Evolutionary conservation across 257 asterid species (phyloP), one percentile per base, ranked within the genome.

Genomic region (Hygrophila difformis): DNA sequence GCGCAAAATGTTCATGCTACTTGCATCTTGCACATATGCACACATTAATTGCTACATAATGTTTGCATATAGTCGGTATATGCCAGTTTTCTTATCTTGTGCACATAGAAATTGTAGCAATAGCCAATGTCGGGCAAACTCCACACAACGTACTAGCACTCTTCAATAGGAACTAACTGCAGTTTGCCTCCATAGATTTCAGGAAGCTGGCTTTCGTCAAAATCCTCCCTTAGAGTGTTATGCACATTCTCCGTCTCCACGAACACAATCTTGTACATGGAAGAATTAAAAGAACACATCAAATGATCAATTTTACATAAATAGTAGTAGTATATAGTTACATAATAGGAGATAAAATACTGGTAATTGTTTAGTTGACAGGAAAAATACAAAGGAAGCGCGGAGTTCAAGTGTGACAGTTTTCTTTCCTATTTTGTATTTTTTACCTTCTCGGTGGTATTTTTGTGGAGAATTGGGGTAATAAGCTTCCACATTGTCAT

Each of bases 201-300:
- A 2, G 94, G 95, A 17, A 84, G 85, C 62, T 87, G 92, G 79
- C 56, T 62, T 54, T 84, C 78, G 16, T 87, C 94, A 23, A 84
- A 81, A 39, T 72, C 78, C 46, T 78, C 81, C 17, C 67, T 70
- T 22, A 88, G 70, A 17, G 89, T 81, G 11, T 59, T 60, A 21
- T 18, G 67, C 56, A 74, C 43, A 44, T 38, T 65, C 67, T 81
- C 81, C 57, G 69, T 68, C 17, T 76, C 89, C 56, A 88, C 93
- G 41, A 88, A 81, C 5, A 74, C 55, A 17, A 84, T 70, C 95
- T 84, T 26, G 31, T 26, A 26, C 7, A 26, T 26, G 31, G 12
- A 38, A 56, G 12, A 41, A 39, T 29, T 29, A 35, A 22, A 42
- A 34, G 43, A 16, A 2, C 24, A 43, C 10, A 15, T 3, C 4